These are phyloP conservation scores for Volutella citrinella DNA, from an alignment of 2,329 filamentous ascomycete genomes.

Conservation along the genomic window DNA sequence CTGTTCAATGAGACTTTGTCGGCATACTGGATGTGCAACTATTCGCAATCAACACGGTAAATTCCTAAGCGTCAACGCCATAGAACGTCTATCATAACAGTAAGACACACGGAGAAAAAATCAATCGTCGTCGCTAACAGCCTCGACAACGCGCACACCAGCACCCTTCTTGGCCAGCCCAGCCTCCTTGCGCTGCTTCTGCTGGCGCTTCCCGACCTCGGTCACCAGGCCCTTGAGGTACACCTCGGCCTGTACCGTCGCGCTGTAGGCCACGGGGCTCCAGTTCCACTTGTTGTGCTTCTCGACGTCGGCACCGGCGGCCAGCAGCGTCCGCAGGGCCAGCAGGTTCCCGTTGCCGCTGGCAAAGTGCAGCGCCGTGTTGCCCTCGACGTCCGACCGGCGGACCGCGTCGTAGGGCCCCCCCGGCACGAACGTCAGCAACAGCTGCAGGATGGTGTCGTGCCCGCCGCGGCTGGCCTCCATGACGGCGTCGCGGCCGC, in stretches of 20 bases:
- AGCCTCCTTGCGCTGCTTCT: constrained; percentile 34
- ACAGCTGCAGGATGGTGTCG: constrained; percentile 62
- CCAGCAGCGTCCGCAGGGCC: constrained; percentile 71
- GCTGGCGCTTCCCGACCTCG: constrained; percentile 62
- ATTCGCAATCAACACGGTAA: too few relatives aligned
- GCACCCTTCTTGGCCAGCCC: constrained; percentile 40
- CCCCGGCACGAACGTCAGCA: constrained; percentile 59
- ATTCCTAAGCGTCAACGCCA: too few relatives aligned
- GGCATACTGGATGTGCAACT: too few relatives aligned
- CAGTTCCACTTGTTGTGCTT: constrained; percentile 74
- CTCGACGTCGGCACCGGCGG: constrained; percentile 73
- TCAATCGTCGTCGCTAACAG: constrained; percentile 33
- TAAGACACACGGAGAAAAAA: too few relatives aligned
- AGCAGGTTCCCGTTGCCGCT: constrained; percentile 78
- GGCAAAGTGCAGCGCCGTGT: constrained; percentile 84
- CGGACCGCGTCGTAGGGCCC: constrained; percentile 52
- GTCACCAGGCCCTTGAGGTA: constrained; percentile 76
- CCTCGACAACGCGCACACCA: constrained; percentile 43
- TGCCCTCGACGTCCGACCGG: constrained; percentile 67
- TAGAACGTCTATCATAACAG: too few relatives aligned
- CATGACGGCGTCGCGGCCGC: constrained; percentile 72
- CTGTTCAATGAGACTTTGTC: too few relatives aligned
- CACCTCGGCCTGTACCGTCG: constrained; percentile 78
- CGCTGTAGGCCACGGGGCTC: constrained; percentile 80
- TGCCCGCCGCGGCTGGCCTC: constrained; percentile 58